Percentiles rank a stretch among this genome's conserved stretches.
Conservation (phyloP, 192 early-diverging fungal species). For the Phlyctochytrium arcticum region DNA sequence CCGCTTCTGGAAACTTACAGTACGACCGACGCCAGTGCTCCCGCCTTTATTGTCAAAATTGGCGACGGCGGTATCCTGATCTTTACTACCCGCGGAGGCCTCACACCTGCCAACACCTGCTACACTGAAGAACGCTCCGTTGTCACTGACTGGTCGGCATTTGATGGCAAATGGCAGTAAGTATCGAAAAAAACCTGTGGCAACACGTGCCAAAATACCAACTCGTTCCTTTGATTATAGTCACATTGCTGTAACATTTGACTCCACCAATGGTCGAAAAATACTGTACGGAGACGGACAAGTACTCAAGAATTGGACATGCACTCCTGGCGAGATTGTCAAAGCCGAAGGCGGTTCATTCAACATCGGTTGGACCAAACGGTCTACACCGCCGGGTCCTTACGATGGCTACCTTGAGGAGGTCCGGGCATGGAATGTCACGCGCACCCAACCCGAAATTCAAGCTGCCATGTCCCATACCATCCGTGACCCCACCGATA, state of each 20-base stretch:
- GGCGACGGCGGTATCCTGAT: neutral
- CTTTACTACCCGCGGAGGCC: neutral
- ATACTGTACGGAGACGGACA: slow-evolving; percentile 1
- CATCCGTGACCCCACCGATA: neutral
- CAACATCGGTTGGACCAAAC: neutral
- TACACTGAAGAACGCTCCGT: neutral
- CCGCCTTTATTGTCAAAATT: neutral
- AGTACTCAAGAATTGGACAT: neutral
- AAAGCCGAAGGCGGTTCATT: neutral
- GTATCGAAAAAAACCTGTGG: neutral
- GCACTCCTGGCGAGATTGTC: neutral
- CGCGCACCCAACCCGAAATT: neutral
- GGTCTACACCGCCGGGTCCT: neutral
- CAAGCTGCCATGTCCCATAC: neutral
- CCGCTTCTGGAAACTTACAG: slow-evolving; percentile 8
- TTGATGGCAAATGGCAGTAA: slow-evolving; percentile 4
- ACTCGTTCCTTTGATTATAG: neutral
- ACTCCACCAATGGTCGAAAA: neutral
- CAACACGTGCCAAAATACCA: neutral
- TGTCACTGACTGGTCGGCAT: neutral
- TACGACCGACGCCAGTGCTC: neutral
- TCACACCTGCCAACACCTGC: neutral
- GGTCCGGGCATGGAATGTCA: neutral
- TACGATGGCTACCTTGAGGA: slow-evolving; percentile 5
- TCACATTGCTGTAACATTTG: slow-evolving; percentile 1